Evolutionary conservation across 2,329 filamentous ascomycete species (phyloP).

Genomic region (Arthroderma sp.): DNA sequence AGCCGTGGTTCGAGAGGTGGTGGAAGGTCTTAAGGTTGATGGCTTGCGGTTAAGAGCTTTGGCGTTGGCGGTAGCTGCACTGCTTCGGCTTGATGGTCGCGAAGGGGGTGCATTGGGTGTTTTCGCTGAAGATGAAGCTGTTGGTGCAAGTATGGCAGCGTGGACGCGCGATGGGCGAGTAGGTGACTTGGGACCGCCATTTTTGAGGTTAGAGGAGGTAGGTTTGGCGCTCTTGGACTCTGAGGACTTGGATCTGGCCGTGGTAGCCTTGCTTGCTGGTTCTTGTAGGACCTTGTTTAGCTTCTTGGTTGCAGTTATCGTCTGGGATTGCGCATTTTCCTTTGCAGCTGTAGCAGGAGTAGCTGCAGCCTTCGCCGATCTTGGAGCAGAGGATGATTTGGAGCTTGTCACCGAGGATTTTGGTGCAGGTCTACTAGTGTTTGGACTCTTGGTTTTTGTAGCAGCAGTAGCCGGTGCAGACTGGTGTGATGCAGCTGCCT

Average conservation of each 20-base stretch:
- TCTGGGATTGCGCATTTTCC: neutral
- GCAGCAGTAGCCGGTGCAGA: neutral
- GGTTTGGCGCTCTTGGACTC: conserved; percentile 9
- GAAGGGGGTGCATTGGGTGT: conserved; percentile 15
- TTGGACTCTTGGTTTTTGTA: conserved; percentile 6
- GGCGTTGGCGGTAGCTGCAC: conserved; percentile 13
- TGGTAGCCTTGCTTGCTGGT: conserved; percentile 15
- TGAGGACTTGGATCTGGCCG: conserved; percentile 2
- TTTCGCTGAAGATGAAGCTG: conserved; percentile 31
- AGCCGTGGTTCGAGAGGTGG: conserved; percentile 12
- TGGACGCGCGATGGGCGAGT: conserved; percentile 31
- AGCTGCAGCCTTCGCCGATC: conserved; percentile 17
- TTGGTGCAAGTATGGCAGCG: conserved; percentile 30
- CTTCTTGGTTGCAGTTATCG: conserved; percentile 11
- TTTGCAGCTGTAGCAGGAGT: conserved; percentile 6
- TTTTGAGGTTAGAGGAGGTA: neutral
- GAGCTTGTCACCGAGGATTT: conserved; percentile 8
- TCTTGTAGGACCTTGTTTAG: conserved; percentile 21
- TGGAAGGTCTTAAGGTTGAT: conserved; percentile 15
- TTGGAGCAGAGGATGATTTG: conserved; percentile 10
- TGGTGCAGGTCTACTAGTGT: conserved; percentile 8
- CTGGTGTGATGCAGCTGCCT: neutral
- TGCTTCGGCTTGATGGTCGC: conserved; percentile 21
- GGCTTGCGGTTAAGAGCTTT: conserved; percentile 23
- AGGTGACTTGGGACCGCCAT: conserved; percentile 26